phyloP scores from a whole-genome alignment of 345 rosid genomes.

The Syzygium aromaticum region DNA sequence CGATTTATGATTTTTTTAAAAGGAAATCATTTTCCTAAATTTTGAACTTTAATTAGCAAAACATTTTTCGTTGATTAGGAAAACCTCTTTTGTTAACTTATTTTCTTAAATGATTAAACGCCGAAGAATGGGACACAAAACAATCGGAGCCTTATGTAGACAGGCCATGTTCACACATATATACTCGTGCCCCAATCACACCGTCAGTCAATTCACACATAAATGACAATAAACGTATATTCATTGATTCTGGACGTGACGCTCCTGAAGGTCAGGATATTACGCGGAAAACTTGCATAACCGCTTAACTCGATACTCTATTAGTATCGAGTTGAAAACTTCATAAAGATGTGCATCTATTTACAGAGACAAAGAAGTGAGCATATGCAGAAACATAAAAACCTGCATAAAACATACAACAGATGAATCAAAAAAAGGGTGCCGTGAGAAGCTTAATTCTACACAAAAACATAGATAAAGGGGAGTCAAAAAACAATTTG shows the following conservation, averaged over 20 bases:
- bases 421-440: background rate
- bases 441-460: background rate
- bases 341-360: background rate
- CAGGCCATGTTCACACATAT: background rate
- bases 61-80: too few relatives aligned
- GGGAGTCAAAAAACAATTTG: background rate
- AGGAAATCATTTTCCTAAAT: too few relatives aligned
- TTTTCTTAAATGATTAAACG: too few relatives aligned
- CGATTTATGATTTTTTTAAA: too few relatives aligned
- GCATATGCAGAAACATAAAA: background rate
- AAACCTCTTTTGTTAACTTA: too few relatives aligned
- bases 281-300: background rate
- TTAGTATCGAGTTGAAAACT: background rate
- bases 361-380: background rate
- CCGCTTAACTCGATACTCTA: background rate
- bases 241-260: background rate
- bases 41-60: too few relatives aligned
- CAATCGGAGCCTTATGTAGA: background rate
- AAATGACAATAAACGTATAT: background rate
- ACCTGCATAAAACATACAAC: background rate
- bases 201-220: background rate
- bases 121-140: too few relatives aligned
- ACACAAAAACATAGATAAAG: background rate
- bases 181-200: background rate
- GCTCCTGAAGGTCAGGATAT: background rate